A percentile compares a stretch with the other conserved stretches of the same genome.
Evolutionary conservation across 495 filamentous ascomycete genomes (phyloP).

Genomic region (Hypoxylon fragiforme): DNA sequence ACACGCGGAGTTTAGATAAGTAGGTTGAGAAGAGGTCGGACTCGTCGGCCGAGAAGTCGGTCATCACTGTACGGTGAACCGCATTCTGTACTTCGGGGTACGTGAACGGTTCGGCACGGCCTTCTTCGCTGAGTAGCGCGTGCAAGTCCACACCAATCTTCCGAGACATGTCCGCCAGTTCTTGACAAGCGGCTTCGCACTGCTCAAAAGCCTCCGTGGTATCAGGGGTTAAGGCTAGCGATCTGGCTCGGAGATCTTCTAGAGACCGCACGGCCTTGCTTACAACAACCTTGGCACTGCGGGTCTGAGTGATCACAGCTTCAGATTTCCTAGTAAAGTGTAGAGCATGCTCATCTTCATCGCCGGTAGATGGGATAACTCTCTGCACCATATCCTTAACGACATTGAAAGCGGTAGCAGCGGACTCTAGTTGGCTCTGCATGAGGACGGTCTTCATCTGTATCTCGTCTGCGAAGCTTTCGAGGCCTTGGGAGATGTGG

Average conservation of each 20-base stretch:
- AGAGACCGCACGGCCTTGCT: constrained; percentile 77
- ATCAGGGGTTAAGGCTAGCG: constrained; percentile 69
- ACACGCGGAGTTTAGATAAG: constrained; percentile 62
- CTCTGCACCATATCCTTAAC: constrained; percentile 66
- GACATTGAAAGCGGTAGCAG: constrained; percentile 67
- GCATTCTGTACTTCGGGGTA: constrained; percentile 65
- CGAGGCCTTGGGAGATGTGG: constrained; percentile 70
- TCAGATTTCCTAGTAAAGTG: constrained; percentile 75
- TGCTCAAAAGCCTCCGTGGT: constrained; percentile 54
- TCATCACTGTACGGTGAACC: constrained; percentile 60
- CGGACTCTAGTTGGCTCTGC: constrained; percentile 81
- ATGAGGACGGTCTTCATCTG: constrained; percentile 72
- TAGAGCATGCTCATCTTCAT: constrained; percentile 65
- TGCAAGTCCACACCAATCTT: constrained; percentile 68
- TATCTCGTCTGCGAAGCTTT: constrained; percentile 77
- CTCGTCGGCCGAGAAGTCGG: constrained; percentile 54
- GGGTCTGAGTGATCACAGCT: constrained; percentile 68
- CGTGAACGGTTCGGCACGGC: constrained; percentile 66
- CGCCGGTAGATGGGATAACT: constrained; percentile 54
- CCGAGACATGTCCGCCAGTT: constrained; percentile 69
- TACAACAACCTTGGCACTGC: constrained; percentile 82
- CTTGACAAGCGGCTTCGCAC: constrained; percentile 64
- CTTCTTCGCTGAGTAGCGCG: constrained; percentile 70
- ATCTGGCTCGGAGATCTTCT: constrained; percentile 76
- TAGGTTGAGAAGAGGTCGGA: constrained; percentile 70